phyloP scores from a whole-genome alignment of 1,284 basidiomycete genomes.

The Wallemia mellicola region DNA sequence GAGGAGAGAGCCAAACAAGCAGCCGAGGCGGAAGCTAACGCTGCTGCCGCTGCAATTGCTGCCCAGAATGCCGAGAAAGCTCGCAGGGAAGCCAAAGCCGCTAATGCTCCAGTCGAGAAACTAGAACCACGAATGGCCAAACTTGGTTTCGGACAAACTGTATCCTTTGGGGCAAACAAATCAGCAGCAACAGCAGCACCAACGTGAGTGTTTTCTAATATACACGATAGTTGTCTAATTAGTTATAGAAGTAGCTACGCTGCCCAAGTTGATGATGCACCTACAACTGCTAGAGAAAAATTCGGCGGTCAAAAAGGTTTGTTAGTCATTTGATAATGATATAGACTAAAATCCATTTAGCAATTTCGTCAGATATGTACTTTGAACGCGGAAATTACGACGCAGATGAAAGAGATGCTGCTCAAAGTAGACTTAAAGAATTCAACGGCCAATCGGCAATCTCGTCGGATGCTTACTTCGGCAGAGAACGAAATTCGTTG shows the following conservation, averaged over 20 bases:
- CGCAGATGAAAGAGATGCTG: conserved; percentile 35
- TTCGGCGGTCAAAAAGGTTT: conserved; percentile 59
- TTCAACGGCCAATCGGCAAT: conserved; percentile 86
- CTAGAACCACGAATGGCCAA: conserved; percentile 51
- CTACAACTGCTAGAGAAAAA: conserved; percentile 56
- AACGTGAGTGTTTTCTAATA: conserved; percentile 17
- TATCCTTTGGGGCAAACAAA: too few relatives aligned
- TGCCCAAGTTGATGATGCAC: conserved; percentile 20
- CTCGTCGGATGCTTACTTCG: conserved; percentile 84
- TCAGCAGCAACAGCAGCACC: too few relatives aligned
- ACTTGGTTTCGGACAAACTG: conserved; percentile 63
- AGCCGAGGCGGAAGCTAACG: conserved; percentile 21
- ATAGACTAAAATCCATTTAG: conserved; percentile 13
- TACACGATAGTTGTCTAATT: not conserved
- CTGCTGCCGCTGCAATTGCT: conserved; percentile 17
- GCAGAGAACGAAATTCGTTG: conserved; percentile 26
- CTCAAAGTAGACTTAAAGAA: conserved; percentile 44
- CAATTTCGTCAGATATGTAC: conserved; percentile 91
- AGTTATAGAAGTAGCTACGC: not conserved
- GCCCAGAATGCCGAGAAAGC: conserved; percentile 15
- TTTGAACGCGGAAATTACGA: conserved; percentile 78
- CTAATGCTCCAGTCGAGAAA: conserved; percentile 26
- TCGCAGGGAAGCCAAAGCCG: conserved; percentile 16
- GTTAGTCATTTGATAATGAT: conserved; percentile 5
- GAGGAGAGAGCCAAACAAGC: conserved; percentile 24